A percentile compares a stretch with the other conserved stretches of the same genome.
phyloP scores from a whole-genome alignment of 371 early-diverging fungal species.

The Lichtheimia corymbifera region DNA sequence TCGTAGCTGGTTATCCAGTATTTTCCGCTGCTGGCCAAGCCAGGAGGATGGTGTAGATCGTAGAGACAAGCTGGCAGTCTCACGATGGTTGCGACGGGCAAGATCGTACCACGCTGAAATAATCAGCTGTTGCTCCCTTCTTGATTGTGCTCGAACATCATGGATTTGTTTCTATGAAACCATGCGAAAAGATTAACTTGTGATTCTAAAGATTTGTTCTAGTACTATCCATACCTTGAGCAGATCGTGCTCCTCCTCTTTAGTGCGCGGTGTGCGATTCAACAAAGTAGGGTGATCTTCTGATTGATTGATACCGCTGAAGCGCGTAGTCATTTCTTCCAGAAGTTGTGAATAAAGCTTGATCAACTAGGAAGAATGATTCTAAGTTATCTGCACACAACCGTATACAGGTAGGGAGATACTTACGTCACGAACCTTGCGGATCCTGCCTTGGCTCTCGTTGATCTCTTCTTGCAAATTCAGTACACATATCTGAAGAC shows the following conservation, averaged over 20 bases:
- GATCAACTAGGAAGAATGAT: conserved; percentile 27
- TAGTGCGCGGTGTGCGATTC: conserved; percentile 38
- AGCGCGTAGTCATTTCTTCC: conserved; percentile 48
- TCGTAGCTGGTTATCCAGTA: conserved; percentile 60
- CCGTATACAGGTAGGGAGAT: not conserved
- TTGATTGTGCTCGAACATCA: conserved; percentile 63
- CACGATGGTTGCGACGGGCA: conserved; percentile 59
- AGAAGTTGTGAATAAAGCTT: conserved; percentile 62
- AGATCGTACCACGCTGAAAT: conserved; percentile 78
- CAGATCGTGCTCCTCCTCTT: conserved; percentile 75
- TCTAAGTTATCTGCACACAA: not conserved
- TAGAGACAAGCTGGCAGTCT: conserved; percentile 46
- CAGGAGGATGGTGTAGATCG: conserved; percentile 69
- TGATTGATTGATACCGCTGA: conserved; percentile 23
- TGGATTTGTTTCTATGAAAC: conserved; percentile 63
- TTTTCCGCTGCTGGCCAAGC: conserved; percentile 73
- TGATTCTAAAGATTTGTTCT: not conserved
- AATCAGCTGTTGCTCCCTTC: conserved; percentile 73
- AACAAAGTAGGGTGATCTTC: conserved; percentile 27
- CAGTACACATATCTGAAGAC: conserved; percentile 57
- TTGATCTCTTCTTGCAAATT: conserved; percentile 72
- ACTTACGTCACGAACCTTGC: conserved; percentile 77
- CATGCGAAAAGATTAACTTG: not conserved
- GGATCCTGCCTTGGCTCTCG: conserved; percentile 67
- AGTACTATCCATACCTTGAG: conserved; percentile 52